These are phyloP conservation scores for Penicillium cinerascens DNA, from an alignment of 495 filamentous ascomycete species.

Conservation along the genomic window DNA sequence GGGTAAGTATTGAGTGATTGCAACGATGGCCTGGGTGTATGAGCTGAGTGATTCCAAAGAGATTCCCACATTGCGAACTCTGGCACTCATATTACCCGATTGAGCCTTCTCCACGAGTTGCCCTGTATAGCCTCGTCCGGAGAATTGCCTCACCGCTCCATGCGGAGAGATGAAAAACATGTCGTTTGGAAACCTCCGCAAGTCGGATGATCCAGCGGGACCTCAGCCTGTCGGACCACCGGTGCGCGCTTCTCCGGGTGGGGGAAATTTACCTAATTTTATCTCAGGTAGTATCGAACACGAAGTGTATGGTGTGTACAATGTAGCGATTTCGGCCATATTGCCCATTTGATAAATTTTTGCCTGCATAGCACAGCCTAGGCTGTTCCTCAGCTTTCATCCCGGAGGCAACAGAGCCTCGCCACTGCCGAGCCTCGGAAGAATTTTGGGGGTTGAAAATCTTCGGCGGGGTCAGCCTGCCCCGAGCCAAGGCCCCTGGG, in stretches of 20 bases:
- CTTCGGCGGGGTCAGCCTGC: neutral
- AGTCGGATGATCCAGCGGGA: slow-evolving; percentile 10
- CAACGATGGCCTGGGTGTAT: neutral
- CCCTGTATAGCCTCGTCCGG: neutral
- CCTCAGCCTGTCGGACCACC: slow-evolving; percentile 7
- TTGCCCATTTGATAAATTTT: neutral
- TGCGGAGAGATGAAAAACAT: slow-evolving; percentile 11
- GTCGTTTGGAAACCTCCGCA: slow-evolving; percentile 11
- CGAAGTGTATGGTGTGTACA: neutral
- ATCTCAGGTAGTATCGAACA: no score
- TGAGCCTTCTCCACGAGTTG: neutral
- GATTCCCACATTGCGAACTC: neutral
- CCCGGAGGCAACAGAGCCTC: neutral
- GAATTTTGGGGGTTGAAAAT: slow-evolving; percentile 15
- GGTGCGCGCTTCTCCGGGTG: slow-evolving; percentile 4
- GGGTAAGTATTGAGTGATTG: neutral
- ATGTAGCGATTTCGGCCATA: neutral
- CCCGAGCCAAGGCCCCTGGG: neutral
- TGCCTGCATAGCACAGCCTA: neutral
- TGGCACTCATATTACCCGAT: neutral
- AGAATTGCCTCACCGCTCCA: slow-evolving; percentile 13
- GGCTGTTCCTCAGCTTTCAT: neutral
- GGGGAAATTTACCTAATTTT: neutral
- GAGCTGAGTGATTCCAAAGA: neutral
- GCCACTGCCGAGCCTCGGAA: slow-evolving; percentile 15